phyloP scores from a whole-genome alignment of 129 eudicot genomes.

The Flaveria brownii region DNA sequence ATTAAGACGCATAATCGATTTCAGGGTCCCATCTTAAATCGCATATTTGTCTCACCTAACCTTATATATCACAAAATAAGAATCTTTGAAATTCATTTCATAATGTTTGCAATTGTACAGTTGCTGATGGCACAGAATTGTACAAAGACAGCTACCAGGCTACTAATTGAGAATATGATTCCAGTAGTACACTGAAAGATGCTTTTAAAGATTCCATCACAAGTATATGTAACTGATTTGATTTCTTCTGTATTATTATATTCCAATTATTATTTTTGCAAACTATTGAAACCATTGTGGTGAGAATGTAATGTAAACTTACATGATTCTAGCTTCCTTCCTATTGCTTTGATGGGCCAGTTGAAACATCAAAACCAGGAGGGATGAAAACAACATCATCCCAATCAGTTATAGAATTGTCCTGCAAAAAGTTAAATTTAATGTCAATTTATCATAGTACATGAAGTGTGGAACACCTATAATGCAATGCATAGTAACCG shows the following conservation, averaged over 20 bases:
- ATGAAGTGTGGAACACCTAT: background rate
- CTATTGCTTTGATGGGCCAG: conserved; percentile 42
- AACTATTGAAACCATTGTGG: background rate
- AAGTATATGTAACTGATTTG: background rate
- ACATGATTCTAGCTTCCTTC: conserved; percentile 15
- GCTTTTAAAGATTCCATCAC: conserved; percentile 12
- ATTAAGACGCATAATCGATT: background rate
- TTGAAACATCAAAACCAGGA: conserved; percentile 83
- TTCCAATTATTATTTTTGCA: conserved; percentile 12
- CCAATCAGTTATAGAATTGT: conserved; percentile 51
- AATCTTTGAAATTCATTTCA: background rate
- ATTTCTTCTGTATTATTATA: conserved; percentile 4
- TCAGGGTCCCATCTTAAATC: background rate
- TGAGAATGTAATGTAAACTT: conserved; percentile 20
- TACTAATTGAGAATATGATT: conserved; percentile 28
- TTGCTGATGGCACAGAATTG: conserved; percentile 22
- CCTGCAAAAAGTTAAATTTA: conserved; percentile 51
- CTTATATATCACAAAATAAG: background rate
- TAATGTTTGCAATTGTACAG: conserved; percentile 14
- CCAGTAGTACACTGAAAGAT: conserved; percentile 18
- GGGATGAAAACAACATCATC: conserved; percentile 95
- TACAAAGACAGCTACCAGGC: conserved; percentile 27
- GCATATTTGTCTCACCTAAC: background rate
- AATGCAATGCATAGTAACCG: conserved; percentile 1
- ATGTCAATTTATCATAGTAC: background rate